Evolutionary conservation across 805 yeast genomes (phyloP).

Genomic region (Candida rishiriensis): DNA sequence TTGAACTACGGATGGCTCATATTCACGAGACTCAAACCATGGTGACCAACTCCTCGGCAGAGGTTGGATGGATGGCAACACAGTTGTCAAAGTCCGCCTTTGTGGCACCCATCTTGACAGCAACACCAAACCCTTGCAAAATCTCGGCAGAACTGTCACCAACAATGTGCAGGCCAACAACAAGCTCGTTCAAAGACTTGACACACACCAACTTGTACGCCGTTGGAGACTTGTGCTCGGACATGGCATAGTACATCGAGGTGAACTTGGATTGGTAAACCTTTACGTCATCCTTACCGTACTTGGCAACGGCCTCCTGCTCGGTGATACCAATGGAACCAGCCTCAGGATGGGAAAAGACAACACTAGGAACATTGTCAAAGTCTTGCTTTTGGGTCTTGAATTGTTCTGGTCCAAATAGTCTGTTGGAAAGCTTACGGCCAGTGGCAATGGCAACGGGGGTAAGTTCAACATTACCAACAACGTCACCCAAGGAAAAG

Average conservation of each 20-base stretch:
- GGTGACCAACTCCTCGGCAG: conserved; percentile 97
- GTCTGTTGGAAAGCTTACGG: conserved; percentile 83
- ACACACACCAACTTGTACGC: conserved; percentile 74
- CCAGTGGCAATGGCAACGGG: conserved; percentile 99
- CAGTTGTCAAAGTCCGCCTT: conserved; percentile 91
- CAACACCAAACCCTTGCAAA: conserved; percentile 97
- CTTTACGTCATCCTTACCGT: conserved; percentile 76
- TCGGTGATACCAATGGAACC: conserved; percentile 90
- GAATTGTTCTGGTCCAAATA: conserved; percentile 76
- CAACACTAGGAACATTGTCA: conserved; percentile 84
- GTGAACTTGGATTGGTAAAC: conserved; percentile 78
- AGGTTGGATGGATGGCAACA: conserved; percentile 98
- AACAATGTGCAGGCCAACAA: conserved; percentile 89
- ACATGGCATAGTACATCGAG: conserved; percentile 90
- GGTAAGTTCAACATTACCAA: conserved; percentile 88
- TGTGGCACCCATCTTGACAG: conserved; percentile 98
- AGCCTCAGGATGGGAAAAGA: conserved; percentile 98
- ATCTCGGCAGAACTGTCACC: conserved; percentile 92
- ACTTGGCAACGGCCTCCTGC: conserved; percentile 68
- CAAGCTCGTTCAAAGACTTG: conserved; percentile 79
- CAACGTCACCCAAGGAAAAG: conserved; percentile 90
- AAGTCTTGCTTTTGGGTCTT: conserved; percentile 79
- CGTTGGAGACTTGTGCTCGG: conserved; percentile 78
- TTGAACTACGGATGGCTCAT: too few species aligned
- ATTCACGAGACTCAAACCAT: conserved; percentile 40